Conservation (phyloP, 164 flowering plant species). For the Cinnamomum micranthum region DNA sequence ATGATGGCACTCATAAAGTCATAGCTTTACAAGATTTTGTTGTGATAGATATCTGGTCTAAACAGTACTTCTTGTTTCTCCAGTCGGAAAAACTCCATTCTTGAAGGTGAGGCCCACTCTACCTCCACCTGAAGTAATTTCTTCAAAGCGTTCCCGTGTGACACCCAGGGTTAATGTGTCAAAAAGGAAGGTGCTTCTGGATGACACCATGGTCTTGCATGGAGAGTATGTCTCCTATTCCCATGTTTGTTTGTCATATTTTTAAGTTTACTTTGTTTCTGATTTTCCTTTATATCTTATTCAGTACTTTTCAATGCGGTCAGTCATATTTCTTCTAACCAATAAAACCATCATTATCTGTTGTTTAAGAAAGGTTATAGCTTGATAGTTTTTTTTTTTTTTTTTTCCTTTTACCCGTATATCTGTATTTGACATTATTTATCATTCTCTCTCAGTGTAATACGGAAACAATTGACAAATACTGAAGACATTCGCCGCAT, state of each 20-base stretch:
- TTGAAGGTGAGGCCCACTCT: constrained; percentile 77
- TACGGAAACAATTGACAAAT: constrained; percentile 74
- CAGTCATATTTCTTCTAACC: not conserved
- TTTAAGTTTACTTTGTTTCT: not conserved
- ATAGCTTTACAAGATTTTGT: too few species aligned
- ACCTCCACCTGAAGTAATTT: constrained; percentile 37
- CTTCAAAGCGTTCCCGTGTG: constrained; percentile 52
- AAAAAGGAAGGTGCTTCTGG: constrained; percentile 89
- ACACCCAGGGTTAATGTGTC: constrained; percentile 26
- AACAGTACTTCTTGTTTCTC: constrained; percentile 17
- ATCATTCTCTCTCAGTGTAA: constrained; percentile 36
- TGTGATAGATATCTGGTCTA: not conserved
- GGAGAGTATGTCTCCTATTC: constrained; percentile 78
- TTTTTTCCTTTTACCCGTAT: too few species aligned
- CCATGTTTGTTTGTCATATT: not conserved
- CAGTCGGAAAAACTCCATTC: constrained; percentile 80
- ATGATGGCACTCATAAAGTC: too few species aligned
- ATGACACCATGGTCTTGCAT: constrained; percentile 90
- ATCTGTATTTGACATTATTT: not conserved
- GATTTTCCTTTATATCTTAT: not conserved
- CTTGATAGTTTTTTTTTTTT: too few species aligned
- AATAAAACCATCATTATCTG: not conserved
- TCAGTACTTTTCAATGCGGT: not conserved
- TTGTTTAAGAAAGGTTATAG: not conserved
- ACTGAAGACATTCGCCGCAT: constrained; percentile 91